Conservation (phyloP, 2,329 filamentous ascomycete genomes). For the Pseudogymnoascus sp. region DNA sequence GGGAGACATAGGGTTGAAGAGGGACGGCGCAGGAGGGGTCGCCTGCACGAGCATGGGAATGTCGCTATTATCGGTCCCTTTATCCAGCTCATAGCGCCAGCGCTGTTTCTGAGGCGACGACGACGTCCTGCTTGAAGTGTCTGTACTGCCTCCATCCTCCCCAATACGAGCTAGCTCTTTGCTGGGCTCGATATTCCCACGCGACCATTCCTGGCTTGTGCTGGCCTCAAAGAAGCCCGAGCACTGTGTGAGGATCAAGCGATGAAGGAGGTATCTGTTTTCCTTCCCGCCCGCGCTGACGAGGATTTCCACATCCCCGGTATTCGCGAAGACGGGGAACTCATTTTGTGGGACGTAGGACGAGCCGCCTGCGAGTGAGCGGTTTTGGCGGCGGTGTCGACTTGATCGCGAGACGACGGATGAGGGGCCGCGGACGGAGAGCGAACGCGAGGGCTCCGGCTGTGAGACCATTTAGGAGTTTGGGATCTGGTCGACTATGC, state of each 20-base stretch:
- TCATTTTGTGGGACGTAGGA: constrained; percentile 73
- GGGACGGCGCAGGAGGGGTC: constrained; percentile 36
- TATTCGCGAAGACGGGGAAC: constrained; percentile 83
- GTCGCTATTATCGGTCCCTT: constrained; percentile 62
- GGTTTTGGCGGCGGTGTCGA: constrained; percentile 65
- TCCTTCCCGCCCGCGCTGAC: constrained; percentile 63
- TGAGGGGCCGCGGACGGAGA: constrained; percentile 51
- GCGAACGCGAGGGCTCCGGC: constrained; percentile 44
- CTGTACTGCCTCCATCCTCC: constrained; percentile 33
- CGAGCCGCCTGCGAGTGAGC: constrained; percentile 69
- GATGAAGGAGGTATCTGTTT: constrained; percentile 79
- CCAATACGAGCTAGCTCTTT: constrained; percentile 45
- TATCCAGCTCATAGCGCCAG: constrained; percentile 86
- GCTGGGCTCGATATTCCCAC: constrained; percentile 16
- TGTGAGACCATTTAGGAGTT: constrained; percentile 51
- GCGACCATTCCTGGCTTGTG: constrained; percentile 71
- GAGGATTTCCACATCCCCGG: constrained; percentile 86
- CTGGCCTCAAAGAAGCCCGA: constrained; percentile 91
- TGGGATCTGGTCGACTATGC: constrained; percentile 18
- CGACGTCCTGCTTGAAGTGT: constrained; percentile 28
- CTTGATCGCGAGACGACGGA: constrained; percentile 54
- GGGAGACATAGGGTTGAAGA: constrained; percentile 44
- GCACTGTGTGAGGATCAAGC: constrained; percentile 78
- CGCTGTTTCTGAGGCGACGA: constrained; percentile 40
- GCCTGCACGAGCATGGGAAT: constrained; percentile 85